phyloP scores from a whole-genome alignment of 2,329 filamentous ascomycete species.

The Lachnellula subtilissima region DNA sequence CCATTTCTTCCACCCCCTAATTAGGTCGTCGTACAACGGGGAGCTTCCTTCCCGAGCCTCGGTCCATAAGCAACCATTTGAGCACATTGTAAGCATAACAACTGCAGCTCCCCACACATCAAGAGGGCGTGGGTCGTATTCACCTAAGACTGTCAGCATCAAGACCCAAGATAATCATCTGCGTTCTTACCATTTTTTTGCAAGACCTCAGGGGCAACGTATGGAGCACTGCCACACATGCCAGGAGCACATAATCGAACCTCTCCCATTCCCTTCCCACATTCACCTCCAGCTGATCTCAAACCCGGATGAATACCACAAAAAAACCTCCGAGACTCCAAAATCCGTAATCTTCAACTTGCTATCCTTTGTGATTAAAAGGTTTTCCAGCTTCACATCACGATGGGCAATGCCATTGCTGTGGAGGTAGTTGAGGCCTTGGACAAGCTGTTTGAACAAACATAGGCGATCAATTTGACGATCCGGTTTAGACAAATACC shows the following conservation, averaged over 20 bases:
- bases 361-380: conserved; percentile 72
- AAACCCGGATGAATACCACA: conserved; percentile 75
- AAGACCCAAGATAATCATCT: too few species aligned
- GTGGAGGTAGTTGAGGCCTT: conserved; percentile 79
- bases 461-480: conserved; percentile 67
- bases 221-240: conserved; percentile 79
- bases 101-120: conserved; percentile 86
- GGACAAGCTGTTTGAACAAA: conserved; percentile 83
- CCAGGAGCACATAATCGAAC: conserved; percentile 70
- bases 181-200: conserved; percentile 49
- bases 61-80: conserved; percentile 69
- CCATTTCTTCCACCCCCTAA: conserved; percentile 65
- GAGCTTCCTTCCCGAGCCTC: conserved; percentile 51
- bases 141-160: conserved; percentile 30
- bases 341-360: conserved; percentile 90
- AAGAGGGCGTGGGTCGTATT: conserved; percentile 70
- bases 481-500: conserved; percentile 60
- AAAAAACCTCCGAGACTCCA: conserved; percentile 85
- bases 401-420: conserved; percentile 81
- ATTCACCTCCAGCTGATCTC: conserved; percentile 66
- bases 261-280: conserved; percentile 67
- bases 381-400: conserved; percentile 86
- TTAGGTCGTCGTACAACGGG: conserved; percentile 57
- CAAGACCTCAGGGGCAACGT: conserved; percentile 82
- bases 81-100: conserved; percentile 73